phyloP scores from a whole-genome alignment of 805 yeast genomes.

The Nakazawaea pomicola region DNA sequence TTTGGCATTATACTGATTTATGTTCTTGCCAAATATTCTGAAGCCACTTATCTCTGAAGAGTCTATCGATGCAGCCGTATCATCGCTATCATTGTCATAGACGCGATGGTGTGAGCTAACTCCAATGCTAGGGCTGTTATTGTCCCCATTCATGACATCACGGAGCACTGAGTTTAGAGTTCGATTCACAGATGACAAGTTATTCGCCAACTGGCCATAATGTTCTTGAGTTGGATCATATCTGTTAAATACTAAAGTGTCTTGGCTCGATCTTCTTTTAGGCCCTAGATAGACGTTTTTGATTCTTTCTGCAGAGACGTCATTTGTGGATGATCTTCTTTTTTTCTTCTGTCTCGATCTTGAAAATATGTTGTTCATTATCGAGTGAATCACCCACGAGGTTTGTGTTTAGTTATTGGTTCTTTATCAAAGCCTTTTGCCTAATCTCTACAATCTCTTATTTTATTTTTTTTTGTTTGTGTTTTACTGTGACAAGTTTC shows the following conservation, averaged over 20 bases:
- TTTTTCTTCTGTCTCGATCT: conserved; percentile 6
- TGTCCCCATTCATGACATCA: conserved; percentile 6
- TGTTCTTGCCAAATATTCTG: conserved; percentile 7
- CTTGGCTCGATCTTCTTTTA: conserved; percentile 11
- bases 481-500: not conserved
- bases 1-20: conserved; percentile 13
- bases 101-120: not conserved
- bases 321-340: conserved; percentile 7
- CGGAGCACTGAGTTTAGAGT: conserved; percentile 9
- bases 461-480: not conserved
- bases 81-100: conserved; percentile 10
- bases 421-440: not conserved
- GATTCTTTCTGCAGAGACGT: not conserved
- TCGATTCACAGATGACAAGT: conserved; percentile 6
- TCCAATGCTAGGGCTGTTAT: not conserved
- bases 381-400: too few relatives aligned
- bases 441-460: not conserved
- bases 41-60: conserved; percentile 2
- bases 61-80: conserved; percentile 12
- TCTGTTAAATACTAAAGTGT: conserved; percentile 11
- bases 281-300: conserved; percentile 5
- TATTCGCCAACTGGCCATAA: conserved; percentile 11
- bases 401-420: too few relatives aligned
- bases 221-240: conserved; percentile 11
- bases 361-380: conserved; percentile 8